phyloP scores from a whole-genome alignment of 495 filamentous ascomycete genomes.

The Penicillium daleae region DNA sequence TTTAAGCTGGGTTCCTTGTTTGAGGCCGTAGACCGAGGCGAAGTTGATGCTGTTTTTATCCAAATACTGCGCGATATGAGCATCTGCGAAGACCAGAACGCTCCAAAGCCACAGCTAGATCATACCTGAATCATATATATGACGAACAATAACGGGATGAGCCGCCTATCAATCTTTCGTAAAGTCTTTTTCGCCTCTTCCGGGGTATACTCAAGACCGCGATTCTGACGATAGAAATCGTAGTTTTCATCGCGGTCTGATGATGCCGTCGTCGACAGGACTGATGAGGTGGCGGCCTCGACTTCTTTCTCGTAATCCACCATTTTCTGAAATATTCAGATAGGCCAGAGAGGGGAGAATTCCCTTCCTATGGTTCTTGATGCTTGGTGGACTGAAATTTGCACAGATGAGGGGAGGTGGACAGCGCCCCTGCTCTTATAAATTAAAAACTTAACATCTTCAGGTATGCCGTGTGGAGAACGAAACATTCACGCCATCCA shows the following conservation, averaged over 20 bases:
- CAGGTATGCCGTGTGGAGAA: neutral
- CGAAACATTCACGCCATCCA: neutral
- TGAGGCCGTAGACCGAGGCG: constrained; percentile 61
- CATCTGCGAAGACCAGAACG: neutral
- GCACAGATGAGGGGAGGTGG: neutral
- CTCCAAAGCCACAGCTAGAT: neutral
- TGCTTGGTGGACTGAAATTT: neutral
- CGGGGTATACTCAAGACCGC: constrained; percentile 42
- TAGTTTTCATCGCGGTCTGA: constrained; percentile 33
- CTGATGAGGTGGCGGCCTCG: constrained; percentile 18
- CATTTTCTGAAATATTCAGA: constrained; percentile 2
- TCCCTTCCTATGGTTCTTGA: neutral
- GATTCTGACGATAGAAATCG: constrained; percentile 28
- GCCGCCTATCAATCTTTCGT: constrained; percentile 56
- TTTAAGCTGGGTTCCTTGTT: constrained; percentile 52
- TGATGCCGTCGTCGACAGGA: constrained; percentile 12
- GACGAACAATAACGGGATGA: constrained; percentile 59
- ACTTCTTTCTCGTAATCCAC: constrained; percentile 20
- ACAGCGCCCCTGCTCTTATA: neutral
- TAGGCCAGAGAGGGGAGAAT: neutral
- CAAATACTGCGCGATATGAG: constrained; percentile 50
- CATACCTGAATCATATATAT: constrained; percentile 53
- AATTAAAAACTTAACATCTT: neutral
- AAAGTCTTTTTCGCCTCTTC: constrained; percentile 54
- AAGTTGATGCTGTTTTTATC: constrained; percentile 66